phyloP scores from a whole-genome alignment of 805 yeast species.

The Cyberlindnera petersonii region DNA sequence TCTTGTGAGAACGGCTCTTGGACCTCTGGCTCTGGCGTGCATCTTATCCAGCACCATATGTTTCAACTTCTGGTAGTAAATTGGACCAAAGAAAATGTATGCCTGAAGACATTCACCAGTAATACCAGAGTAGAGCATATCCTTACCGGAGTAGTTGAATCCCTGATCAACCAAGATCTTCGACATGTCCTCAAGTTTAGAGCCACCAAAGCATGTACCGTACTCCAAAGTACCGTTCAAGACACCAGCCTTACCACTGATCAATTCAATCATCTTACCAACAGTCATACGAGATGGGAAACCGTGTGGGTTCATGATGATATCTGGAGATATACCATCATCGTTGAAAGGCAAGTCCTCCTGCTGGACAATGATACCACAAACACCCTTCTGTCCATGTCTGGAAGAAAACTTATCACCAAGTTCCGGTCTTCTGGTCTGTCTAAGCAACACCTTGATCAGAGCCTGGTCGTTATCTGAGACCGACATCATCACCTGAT shows the following conservation, averaged over 20 bases:
- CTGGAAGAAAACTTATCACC: constrained; percentile 97
- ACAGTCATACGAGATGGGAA: constrained; percentile 99
- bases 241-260: constrained; percentile 97
- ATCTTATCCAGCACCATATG: constrained; percentile 98
- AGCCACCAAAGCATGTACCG: constrained; percentile 98
- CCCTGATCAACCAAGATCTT: constrained; percentile 86
- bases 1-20: constrained; percentile 94
- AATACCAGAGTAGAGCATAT: constrained; percentile 94
- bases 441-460: constrained; percentile 87
- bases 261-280: constrained; percentile 95
- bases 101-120: constrained; percentile 98
- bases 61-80: constrained; percentile 94
- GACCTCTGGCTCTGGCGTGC: constrained; percentile 99
- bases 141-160: constrained; percentile 92
- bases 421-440: constrained; percentile 94
- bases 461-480: constrained; percentile 93
- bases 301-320: constrained; percentile 98
- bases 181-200: constrained; percentile 94
- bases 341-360: constrained; percentile 96
- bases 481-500: constrained; percentile 96
- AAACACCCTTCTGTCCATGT: constrained; percentile 99
- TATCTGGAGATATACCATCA: constrained; percentile 88
- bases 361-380: constrained; percentile 96
- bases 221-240: constrained; percentile 86
- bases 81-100: constrained; percentile 97